A percentile compares a stretch with the other conserved stretches of the same genome.
Conservation (phyloP, 2,329 filamentous ascomycete genomes). For the Cadophora sp. region DNA sequence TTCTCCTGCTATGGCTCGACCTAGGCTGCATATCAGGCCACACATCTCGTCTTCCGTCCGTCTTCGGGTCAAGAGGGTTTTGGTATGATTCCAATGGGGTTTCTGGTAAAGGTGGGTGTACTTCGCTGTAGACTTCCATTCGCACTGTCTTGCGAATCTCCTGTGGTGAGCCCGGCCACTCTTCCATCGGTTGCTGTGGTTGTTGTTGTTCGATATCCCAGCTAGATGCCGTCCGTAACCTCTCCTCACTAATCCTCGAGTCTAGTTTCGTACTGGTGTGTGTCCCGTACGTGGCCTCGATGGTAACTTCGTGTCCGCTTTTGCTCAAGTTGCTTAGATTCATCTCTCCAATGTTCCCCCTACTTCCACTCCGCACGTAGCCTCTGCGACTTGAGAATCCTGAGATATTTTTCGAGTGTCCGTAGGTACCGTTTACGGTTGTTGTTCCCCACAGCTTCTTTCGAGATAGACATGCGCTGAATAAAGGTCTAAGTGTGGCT, state of each 20-base stretch:
- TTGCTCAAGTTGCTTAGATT: conserved; percentile 8
- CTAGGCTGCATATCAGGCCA: not conserved
- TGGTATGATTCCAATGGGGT: not conserved
- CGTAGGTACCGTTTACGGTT: conserved; percentile 1
- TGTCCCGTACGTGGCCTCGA: not conserved
- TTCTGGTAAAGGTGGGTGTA: not conserved
- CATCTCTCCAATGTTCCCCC: not conserved
- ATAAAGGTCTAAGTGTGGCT: conserved; percentile 39
- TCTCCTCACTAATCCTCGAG: conserved; percentile 3
- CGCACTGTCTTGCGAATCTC: conserved; percentile 16
- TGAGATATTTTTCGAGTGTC: conserved; percentile 9
- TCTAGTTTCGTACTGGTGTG: not conserved
- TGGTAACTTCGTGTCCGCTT: conserved; percentile 5
- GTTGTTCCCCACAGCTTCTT: conserved; percentile 15
- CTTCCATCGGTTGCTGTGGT: not conserved
- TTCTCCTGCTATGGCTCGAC: not conserved
- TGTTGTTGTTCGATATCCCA: conserved; percentile 15
- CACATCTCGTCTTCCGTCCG: conserved; percentile 9
- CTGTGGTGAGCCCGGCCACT: not conserved
- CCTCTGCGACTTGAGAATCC: conserved; percentile 11
- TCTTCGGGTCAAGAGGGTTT: not conserved
- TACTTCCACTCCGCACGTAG: conserved; percentile 16
- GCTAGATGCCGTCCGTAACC: not conserved
- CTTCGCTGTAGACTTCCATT: conserved; percentile 15
- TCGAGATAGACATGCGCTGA: conserved; percentile 24